phyloP scores from a whole-genome alignment of 164 flowering plant species.

The Tinospora cordifolia region DNA sequence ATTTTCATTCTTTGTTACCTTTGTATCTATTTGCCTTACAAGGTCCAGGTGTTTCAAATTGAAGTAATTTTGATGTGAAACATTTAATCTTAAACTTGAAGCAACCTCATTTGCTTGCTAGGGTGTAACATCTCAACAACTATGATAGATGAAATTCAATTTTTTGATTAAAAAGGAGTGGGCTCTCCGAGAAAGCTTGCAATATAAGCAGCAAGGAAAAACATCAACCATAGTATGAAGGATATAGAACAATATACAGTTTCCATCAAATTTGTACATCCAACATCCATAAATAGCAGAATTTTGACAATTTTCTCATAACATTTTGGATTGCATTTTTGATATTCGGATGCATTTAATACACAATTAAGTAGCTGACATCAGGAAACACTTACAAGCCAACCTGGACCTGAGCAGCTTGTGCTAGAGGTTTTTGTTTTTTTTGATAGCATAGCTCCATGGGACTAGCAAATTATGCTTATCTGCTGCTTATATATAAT shows the following conservation, averaged over 20 bases:
- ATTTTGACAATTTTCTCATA: neutral
- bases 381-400: neutral
- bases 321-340: neutral
- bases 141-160: no score
- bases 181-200: no score
- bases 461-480: neutral
- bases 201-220: no score
- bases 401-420: neutral
- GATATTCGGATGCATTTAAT: neutral
- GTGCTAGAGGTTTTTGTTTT: neutral
- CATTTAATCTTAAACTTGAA: neutral
- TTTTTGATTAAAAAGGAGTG: no score
- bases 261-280: neutral
- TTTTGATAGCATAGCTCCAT: neutral
- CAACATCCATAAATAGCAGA: neutral
- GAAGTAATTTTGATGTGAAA: neutral
- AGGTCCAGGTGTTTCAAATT: no score
- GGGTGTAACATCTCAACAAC: neutral
- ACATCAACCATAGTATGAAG: neutral
- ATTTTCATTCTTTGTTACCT: neutral
- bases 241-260: neutral
- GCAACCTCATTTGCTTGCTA: neutral
- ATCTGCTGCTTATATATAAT: constrained; percentile 4
- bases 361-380: neutral
- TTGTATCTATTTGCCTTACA: no score